Evolutionary conservation across 2,329 filamentous ascomycete species (phyloP), one percentile per base, ranked within the genome.

Genomic region (Mycocentrospora acerina): DNA sequence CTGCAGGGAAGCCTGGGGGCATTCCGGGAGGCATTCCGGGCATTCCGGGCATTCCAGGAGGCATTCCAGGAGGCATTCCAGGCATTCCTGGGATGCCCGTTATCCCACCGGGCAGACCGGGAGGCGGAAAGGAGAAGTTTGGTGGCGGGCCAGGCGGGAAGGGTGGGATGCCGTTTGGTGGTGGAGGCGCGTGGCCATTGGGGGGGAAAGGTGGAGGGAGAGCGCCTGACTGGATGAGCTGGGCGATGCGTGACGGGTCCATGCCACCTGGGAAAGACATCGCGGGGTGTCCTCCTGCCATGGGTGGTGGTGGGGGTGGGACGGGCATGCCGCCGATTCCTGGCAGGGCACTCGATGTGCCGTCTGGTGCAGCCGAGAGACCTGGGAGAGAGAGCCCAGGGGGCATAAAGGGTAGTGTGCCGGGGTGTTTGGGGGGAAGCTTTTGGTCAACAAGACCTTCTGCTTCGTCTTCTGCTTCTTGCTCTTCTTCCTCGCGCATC

Each of bases 401-500:
- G 4, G 82, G 84, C 40, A 86, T 78, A 18, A 78, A 76, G 3
- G 66, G 79, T 7, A 79, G 63, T 15, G 43, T 39, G 14, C 68
- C 67, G 14, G 78, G 67, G 43, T 75, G 74, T 55, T 79, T 81
- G 19, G 81, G 69, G 14, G 79, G 85, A 79, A 86, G 88, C 67
- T 86, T 87, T 66, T 98, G 93, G 59, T 98, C 93, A 36, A 94
- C 85, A 29, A 97, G 77, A 2, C 89, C 90, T 51, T 97, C 91
- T 53, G 86, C 85, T 69, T 97, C 93, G 62, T 97, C 93, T 64
- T 96, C 88, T 43, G 86, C 76, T 67, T 97, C 90, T 61, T 91
- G 88, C 61, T 96, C 90, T 66, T 97, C 93, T 57, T 96, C 90
- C 56, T 95, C 90, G 51, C 90, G 86, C 54, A 86, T 80, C 67